Conservation (phyloP, 805 yeast species). For the Teunomyces gatunensis region DNA sequence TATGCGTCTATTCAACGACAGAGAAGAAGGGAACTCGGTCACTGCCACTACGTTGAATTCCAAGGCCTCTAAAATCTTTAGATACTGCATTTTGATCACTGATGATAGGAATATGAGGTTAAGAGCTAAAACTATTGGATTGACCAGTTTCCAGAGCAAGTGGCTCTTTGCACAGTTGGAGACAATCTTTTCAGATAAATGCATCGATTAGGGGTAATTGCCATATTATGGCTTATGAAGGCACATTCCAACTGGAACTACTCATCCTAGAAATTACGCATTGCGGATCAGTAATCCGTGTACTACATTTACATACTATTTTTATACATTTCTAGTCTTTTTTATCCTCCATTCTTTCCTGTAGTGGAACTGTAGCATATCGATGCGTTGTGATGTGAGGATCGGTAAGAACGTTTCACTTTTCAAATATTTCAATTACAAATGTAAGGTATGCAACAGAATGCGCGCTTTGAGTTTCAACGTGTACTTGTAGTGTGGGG, state of each 20-base stretch:
- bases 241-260: background rate
- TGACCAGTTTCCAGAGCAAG: slow-evolving; percentile 53
- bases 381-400: background rate
- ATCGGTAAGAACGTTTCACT: background rate
- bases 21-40: background rate
- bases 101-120: slow-evolving; percentile 73
- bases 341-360: too few species aligned
- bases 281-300: slow-evolving; percentile 1
- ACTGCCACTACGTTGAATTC: background rate
- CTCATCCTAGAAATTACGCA: background rate
- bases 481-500: background rate
- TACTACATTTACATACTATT: slow-evolving; percentile 3
- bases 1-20: slow-evolving; percentile 14
- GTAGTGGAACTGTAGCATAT: background rate
- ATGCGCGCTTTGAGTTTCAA: background rate
- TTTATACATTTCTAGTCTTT: background rate
- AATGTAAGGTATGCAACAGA: background rate
- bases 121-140: slow-evolving; percentile 58
- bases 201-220: slow-evolving; percentile 43
- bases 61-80: slow-evolving; percentile 39
- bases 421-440: background rate
- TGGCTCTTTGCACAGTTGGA: slow-evolving; percentile 60
- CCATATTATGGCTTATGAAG: background rate
- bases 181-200: slow-evolving; percentile 43
- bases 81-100: slow-evolving; percentile 62